phyloP scores from a whole-genome alignment of 2,329 filamentous ascomycete genomes.

The Aspergillus pseudoterreus region DNA sequence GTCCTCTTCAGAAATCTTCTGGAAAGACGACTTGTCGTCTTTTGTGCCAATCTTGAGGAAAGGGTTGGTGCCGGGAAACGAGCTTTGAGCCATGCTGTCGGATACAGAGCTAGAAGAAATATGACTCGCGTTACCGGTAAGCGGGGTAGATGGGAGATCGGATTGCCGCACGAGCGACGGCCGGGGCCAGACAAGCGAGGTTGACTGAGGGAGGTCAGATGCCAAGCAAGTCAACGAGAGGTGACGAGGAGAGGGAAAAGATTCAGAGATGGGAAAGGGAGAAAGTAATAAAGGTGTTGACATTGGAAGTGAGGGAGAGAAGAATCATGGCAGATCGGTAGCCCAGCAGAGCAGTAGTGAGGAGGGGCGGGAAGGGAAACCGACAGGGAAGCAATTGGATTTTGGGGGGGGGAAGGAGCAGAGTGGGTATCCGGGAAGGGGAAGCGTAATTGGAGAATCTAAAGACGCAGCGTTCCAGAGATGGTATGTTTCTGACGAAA shows the following conservation, averaged over 20 bases:
- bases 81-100: conserved; percentile 62
- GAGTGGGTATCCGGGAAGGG: conserved; percentile 19
- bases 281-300: conserved; percentile 3
- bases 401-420: conserved; percentile 7
- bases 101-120: conserved; percentile 25
- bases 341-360: conserved; percentile 12
- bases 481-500: conserved; percentile 6
- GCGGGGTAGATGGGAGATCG: conserved; percentile 44
- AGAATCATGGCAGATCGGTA: conserved; percentile 5
- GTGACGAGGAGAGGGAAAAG: conserved; percentile 11
- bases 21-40: conserved; percentile 50
- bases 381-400: conserved; percentile 11
- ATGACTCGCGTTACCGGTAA: conserved; percentile 25
- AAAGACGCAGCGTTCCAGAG: conserved; percentile 14
- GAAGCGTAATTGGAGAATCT: conserved; percentile 23
- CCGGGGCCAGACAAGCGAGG: conserved; percentile 50
- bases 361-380: conserved; percentile 21
- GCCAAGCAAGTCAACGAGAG: not conserved
- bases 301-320: conserved; percentile 2
- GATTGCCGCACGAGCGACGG: conserved; percentile 64
- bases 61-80: conserved; percentile 76
- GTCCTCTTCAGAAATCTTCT: conserved; percentile 74
- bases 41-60: conserved; percentile 78
- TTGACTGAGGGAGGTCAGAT: conserved; percentile 62
- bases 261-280: not conserved